Conservation (phyloP, 2,329 filamentous ascomycete genomes). For the Clonostachys solani region DNA sequence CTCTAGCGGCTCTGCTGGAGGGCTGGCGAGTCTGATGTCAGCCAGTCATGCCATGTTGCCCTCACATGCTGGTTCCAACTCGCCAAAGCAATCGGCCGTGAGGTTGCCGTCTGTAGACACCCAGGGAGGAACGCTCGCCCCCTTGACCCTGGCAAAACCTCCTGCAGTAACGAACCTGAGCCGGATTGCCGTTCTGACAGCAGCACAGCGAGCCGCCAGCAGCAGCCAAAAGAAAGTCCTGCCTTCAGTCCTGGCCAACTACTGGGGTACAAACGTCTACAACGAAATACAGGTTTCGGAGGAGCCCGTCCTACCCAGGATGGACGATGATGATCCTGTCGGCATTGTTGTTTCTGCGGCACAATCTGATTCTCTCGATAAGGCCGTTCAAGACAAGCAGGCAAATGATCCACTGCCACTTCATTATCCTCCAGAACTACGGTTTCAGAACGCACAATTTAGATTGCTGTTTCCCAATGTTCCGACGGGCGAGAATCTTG, state of each 20-base stretch:
- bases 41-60: slow-evolving; percentile 78
- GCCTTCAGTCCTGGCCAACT: slow-evolving; percentile 83
- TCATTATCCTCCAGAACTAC: slow-evolving; percentile 78
- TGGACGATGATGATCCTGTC: slow-evolving; percentile 33
- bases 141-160: slow-evolving; percentile 76
- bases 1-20: slow-evolving; percentile 42
- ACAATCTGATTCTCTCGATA: slow-evolving; percentile 17
- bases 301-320: slow-evolving; percentile 21
- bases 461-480: slow-evolving; percentile 84
- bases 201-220: slow-evolving; percentile 66
- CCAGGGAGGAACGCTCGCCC: slow-evolving; percentile 65
- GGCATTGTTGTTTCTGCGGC: slow-evolving; percentile 28
- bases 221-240: slow-evolving; percentile 71
- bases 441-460: slow-evolving; percentile 89
- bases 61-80: slow-evolving; percentile 34
- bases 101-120: slow-evolving; percentile 36
- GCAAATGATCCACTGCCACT: slow-evolving; percentile 57
- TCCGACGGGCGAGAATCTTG: slow-evolving; percentile 71
- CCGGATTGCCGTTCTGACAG: slow-evolving; percentile 77
- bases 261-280: slow-evolving; percentile 91
- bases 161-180: slow-evolving; percentile 83
- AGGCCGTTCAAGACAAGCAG: slow-evolving; percentile 20
- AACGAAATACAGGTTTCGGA: slow-evolving; percentile 17
- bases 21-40: slow-evolving; percentile 82
- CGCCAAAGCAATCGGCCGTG: slow-evolving; percentile 17